Conservation (phyloP, 208 protist species). For the Leishmania major region DNA sequence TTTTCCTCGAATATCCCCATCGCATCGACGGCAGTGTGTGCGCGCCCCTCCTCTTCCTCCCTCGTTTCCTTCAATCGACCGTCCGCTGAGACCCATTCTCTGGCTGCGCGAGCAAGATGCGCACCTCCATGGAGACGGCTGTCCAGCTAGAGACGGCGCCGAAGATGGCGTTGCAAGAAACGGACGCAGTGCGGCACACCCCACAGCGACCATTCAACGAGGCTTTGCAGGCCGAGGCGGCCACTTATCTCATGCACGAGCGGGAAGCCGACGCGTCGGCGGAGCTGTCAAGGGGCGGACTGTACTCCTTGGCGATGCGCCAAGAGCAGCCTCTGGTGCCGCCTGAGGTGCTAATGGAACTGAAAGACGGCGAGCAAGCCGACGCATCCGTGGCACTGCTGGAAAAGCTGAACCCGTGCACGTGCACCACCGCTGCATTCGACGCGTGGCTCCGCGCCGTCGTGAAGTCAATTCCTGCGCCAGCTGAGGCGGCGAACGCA, state of each 20-base stretch:
- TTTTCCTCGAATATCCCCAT: neutral
- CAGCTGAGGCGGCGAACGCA: constrained; percentile 19
- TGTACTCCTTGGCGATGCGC: neutral
- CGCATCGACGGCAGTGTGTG: neutral
- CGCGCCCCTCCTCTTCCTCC: neutral
- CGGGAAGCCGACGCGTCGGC: constrained; percentile 9
- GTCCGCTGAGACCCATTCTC: neutral
- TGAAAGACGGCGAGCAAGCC: constrained; percentile 11
- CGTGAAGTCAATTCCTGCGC: constrained; percentile 38
- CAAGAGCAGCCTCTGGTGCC: neutral
- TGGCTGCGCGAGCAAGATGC: neutral
- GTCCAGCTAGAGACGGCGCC: neutral
- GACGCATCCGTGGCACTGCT: neutral
- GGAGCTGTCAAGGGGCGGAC: neutral
- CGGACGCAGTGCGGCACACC: neutral
- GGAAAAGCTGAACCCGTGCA: constrained; percentile 38
- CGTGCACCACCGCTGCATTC: constrained; percentile 30
- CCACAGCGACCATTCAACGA: constrained; percentile 19
- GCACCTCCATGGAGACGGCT: neutral
- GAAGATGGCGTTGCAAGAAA: neutral
- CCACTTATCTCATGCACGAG: constrained; percentile 18
- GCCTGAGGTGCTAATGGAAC: constrained; percentile 1
- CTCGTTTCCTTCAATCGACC: neutral
- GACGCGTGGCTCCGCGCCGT: constrained; percentile 53
- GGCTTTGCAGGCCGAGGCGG: constrained; percentile 18